Base-by-base conservation (phyloP, 1,284 basidiomycete species). In the Coniophora puteana region DNA sequence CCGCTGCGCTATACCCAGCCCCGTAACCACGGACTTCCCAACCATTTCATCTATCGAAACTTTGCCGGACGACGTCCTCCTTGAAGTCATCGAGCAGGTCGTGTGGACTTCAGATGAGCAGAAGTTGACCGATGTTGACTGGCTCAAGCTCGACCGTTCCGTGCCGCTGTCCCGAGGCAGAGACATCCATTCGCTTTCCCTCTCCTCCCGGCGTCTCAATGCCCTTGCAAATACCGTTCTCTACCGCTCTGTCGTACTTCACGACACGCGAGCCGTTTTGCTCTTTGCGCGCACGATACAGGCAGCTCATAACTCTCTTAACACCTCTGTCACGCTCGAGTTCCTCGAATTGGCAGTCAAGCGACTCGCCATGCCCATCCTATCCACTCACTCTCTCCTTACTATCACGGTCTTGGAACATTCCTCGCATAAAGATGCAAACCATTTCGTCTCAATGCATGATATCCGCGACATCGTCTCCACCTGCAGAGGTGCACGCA, bases 191-290 rank as follows among this genome's bases (percentile, higher is more conserved):
- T 27, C 39, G 4, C 20, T 43, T 16, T 25, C 21, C 17, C 22
- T 30, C 14, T 29, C 43, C 10, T 43, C 32, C 8, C 23, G 32
- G 11, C 24, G 27, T 28, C 39, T 44, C 31, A 30, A 35, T 28
- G 14, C 32, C 10, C 40, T 35, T 17, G 31, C 26, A 11, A 43
- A 44, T 18, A 20, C 22, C 17, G 21, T 43, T 20, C 24, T 42
- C 10, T 44, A 42, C 34, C 41, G 43, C 22, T 28, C 41, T 12
- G 32, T 42, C 12, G 43, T 44, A 8, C 40, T 44, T 4, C 8
- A 33, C 24, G 29, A 8, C 14, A 32, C 33, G 31, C 31, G 28
- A 18, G 41, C 30, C 23, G 20, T 44, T 13, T 17, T 44, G 7
- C 18, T 42, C 8, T 44, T 44, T 21, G 24, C 25, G 14, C 31